A percentile compares a stretch with the other conserved stretches of the same genome.
These are phyloP conservation scores for Ophiostoma ulmi DNA, from an alignment of 2,329 filamentous ascomycete genomes.

Conservation along the genomic window DNA sequence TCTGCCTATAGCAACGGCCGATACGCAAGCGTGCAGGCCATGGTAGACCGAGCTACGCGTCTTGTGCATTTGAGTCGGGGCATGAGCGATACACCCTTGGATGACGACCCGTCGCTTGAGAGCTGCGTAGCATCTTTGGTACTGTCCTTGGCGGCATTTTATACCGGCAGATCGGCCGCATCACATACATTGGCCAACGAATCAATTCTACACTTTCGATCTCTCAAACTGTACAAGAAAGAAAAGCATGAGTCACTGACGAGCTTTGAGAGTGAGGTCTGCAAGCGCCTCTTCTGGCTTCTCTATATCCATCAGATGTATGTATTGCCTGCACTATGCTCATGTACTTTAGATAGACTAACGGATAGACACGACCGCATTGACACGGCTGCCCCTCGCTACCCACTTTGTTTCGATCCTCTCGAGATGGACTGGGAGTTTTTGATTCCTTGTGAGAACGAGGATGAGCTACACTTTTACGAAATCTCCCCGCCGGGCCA, in stretches of 20 bases:
- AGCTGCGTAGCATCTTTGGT: not conserved
- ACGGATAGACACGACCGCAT: not conserved
- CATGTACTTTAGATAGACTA: not conserved
- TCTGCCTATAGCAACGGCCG: slow-evolving; percentile 5
- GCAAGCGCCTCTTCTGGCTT: not conserved
- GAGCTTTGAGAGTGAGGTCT: not conserved
- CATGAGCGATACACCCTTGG: not conserved
- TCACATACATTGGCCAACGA: not conserved
- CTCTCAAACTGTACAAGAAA: not conserved
- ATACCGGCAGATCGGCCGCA: not conserved
- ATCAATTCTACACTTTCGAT: not conserved
- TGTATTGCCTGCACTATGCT: not conserved
- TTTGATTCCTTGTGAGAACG: not conserved
- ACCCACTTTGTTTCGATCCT: not conserved
- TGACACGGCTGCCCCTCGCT: not conserved
- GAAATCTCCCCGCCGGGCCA: not conserved
- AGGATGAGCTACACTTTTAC: not conserved
- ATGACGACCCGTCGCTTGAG: not conserved
- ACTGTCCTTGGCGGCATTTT: not conserved
- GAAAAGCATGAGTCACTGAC: not conserved
- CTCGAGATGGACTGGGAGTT: slow-evolving; percentile 1
- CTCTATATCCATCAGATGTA: not conserved
- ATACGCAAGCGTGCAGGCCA: slow-evolving; percentile 14
- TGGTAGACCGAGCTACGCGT: slow-evolving; percentile 6
- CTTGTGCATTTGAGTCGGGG: slow-evolving; percentile 3